Conservation (phyloP, 208 protist species). For the Crithidia brevicula region DNA sequence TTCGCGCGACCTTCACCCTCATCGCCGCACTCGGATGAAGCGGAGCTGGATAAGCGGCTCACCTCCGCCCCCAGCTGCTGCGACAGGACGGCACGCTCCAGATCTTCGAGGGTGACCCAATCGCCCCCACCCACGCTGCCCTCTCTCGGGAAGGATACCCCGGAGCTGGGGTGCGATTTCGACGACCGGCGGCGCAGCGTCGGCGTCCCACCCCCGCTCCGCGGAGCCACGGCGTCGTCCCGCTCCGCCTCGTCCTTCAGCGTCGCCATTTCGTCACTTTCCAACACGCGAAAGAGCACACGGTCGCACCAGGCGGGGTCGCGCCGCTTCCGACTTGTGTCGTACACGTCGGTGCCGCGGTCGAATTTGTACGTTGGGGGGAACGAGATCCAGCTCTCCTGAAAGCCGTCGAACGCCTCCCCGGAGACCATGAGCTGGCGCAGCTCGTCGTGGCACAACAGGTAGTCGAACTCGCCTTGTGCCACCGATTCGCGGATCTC, state of each 20-base stretch:
- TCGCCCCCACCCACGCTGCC: constrained; percentile 11
- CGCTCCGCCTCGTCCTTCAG: background rate
- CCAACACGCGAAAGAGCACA: constrained; percentile 78
- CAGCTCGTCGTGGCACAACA: constrained; percentile 84
- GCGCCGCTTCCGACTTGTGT: constrained; percentile 77
- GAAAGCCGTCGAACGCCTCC: constrained; percentile 86
- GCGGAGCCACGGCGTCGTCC: background rate
- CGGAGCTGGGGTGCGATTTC: constrained; percentile 5
- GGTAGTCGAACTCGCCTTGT: constrained; percentile 43
- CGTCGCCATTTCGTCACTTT: background rate
- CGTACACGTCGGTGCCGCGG: constrained; percentile 70
- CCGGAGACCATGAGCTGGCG: constrained; percentile 76
- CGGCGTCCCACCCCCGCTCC: background rate
- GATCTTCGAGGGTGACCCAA: constrained; percentile 18
- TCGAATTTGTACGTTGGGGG: constrained; percentile 94
- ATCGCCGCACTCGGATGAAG: background rate
- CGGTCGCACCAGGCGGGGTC: constrained; percentile 92
- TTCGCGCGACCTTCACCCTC: background rate
- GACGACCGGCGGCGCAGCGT: constrained; percentile 11
- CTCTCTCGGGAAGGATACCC: background rate
- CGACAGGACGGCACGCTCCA: background rate
- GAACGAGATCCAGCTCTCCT: constrained; percentile 89
- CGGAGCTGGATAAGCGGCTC: constrained; percentile 6
- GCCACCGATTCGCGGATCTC: constrained; percentile 45
- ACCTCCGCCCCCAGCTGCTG: background rate